These are phyloP conservation scores for Carpinus viminea DNA, from an alignment of 306 rosid species.

Conservation along the genomic window DNA sequence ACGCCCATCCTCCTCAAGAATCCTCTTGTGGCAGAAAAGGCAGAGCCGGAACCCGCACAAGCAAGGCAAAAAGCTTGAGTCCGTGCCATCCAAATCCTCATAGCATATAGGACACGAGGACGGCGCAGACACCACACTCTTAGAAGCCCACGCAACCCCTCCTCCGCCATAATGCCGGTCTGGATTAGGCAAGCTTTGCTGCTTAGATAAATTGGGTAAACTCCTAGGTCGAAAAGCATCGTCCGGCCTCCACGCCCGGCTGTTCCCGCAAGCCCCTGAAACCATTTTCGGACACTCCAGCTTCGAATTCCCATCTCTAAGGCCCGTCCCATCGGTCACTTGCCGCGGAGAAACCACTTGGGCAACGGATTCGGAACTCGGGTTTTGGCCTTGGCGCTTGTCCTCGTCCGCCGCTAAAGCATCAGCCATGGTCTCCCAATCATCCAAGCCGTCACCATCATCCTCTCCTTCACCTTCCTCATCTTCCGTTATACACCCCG, in stretches of 20 bases:
- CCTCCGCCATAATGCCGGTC: slow-evolving; percentile 48
- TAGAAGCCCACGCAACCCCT: slow-evolving; percentile 55
- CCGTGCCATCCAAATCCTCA: slow-evolving; percentile 92
- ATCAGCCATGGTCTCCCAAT: slow-evolving; percentile 99
- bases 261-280: slow-evolving; percentile 47
- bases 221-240: slow-evolving; percentile 90
- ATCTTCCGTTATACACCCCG: slow-evolving; percentile 80
- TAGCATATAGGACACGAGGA: slow-evolving; percentile 86
- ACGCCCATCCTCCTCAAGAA: slow-evolving; percentile 86
- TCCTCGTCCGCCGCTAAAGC: slow-evolving; percentile 79
- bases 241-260: slow-evolving; percentile 87
- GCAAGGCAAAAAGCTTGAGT: slow-evolving; percentile 85
- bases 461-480: slow-evolving; percentile 55
- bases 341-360: slow-evolving; percentile 40
- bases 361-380: slow-evolving; percentile 31
- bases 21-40: slow-evolving; percentile 98
- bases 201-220: slow-evolving; percentile 85
- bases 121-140: slow-evolving; percentile 40
- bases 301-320: slow-evolving; percentile 38
- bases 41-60: slow-evolving; percentile 91
- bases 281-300: slow-evolving; percentile 33
- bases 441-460: slow-evolving; percentile 92
- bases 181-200: slow-evolving; percentile 69
- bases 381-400: slow-evolving; percentile 41
- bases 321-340: slow-evolving; percentile 23